Conservation (phyloP, 1,284 basidiomycete species). For the Meripilus lineatus region DNA sequence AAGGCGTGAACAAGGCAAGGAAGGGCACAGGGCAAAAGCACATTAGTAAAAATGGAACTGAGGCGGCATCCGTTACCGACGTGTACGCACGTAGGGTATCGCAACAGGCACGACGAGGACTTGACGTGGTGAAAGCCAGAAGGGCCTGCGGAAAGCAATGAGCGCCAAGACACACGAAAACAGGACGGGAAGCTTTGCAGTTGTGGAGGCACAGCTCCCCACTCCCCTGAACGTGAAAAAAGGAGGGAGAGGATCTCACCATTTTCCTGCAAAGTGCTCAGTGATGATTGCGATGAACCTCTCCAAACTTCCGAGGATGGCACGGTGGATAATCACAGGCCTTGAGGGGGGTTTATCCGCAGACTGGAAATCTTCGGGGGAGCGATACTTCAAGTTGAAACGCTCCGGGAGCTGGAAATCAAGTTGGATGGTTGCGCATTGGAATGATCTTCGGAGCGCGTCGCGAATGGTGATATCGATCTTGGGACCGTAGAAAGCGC, state of each 20-base stretch:
- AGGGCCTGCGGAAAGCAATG: conserved; percentile 62
- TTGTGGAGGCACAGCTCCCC: too few relatives aligned
- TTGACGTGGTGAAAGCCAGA: conserved; percentile 97
- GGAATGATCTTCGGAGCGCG: conserved; percentile 89
- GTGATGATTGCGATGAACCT: conserved; percentile 97
- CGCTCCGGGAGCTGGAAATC: conserved; percentile 99
- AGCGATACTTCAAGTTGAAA: conserved; percentile 93
- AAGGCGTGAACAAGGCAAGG: conserved; percentile 1
- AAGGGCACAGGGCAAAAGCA: background rate
- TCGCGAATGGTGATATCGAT: conserved; percentile 98
- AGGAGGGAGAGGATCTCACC: too few relatives aligned
- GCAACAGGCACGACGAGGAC: conserved; percentile 94
- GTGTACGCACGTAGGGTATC: conserved; percentile 57
- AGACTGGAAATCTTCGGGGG: conserved; percentile 57
- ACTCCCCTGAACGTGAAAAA: too few relatives aligned
- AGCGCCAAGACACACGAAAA: too few relatives aligned
- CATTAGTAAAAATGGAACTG: conserved; percentile 29
- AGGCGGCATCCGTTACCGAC: too few relatives aligned
- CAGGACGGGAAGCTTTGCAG: too few relatives aligned
- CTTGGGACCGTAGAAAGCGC: conserved; percentile 96
- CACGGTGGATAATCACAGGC: conserved; percentile 98
- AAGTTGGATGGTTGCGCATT: conserved; percentile 98
- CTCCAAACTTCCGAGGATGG: conserved; percentile 92
- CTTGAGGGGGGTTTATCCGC: conserved; percentile 60
- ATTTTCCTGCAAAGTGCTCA: conserved; percentile 97